These are phyloP conservation scores for Xylariaceae sp. DNA, from an alignment of 2,329 filamentous ascomycete genomes.

Conservation along the genomic window DNA sequence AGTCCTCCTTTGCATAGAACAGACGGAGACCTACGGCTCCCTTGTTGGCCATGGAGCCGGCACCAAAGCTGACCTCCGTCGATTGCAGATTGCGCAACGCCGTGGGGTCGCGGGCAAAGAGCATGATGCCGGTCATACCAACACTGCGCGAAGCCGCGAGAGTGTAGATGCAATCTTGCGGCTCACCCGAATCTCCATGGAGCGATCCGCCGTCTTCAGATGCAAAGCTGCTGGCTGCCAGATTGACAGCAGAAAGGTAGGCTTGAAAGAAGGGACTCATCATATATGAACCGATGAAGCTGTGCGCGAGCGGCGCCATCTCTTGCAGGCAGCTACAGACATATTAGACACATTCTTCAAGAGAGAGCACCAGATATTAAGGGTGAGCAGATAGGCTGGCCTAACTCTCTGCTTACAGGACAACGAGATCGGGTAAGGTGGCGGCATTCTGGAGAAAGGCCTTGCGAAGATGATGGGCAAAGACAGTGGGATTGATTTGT, in stretches of 20 bases:
- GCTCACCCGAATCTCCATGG: slow-evolving; percentile 13
- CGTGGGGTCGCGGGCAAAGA: slow-evolving; percentile 65
- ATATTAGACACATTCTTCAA: neutral
- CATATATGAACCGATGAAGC: slow-evolving; percentile 80
- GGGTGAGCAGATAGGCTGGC: neutral
- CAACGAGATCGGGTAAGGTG: slow-evolving; percentile 49
- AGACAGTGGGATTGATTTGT: slow-evolving; percentile 61
- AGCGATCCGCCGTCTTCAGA: neutral
- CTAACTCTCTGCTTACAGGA: slow-evolving; percentile 43
- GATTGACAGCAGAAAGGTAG: slow-evolving; percentile 65
- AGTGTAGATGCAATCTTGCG: slow-evolving; percentile 51
- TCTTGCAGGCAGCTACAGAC: slow-evolving; percentile 73
- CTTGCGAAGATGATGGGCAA: slow-evolving; percentile 64
- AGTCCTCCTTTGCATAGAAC: slow-evolving; percentile 45
- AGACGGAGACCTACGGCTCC: slow-evolving; percentile 79
- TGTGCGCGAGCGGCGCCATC: slow-evolving; percentile 74
- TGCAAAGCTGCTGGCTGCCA: slow-evolving; percentile 50
- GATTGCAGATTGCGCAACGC: slow-evolving; percentile 62
- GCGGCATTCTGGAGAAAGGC: slow-evolving; percentile 48
- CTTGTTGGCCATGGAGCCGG: slow-evolving; percentile 91
- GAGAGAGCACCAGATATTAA: neutral
- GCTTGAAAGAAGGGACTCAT: slow-evolving; percentile 69
- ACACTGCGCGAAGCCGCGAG: slow-evolving; percentile 68
- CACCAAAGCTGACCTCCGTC: slow-evolving; percentile 79
- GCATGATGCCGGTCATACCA: slow-evolving; percentile 84